A percentile compares a stretch with the other conserved stretches of the same genome.
Evolutionary conservation across 495 filamentous ascomycete genomes (phyloP).

Genomic region (Neurospora sp.): DNA sequence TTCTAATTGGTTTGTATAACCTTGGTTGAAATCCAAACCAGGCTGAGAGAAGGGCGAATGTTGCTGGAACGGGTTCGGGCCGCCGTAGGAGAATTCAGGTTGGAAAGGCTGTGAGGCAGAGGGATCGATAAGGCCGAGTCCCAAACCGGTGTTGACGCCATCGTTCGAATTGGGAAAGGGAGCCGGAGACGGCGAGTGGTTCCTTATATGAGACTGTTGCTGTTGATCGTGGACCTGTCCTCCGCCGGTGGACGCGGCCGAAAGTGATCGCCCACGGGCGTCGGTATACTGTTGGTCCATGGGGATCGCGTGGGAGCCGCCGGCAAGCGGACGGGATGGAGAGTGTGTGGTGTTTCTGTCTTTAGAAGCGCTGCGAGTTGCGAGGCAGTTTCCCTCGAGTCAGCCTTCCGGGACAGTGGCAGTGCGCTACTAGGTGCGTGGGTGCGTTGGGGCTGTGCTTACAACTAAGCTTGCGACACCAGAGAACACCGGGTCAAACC

Average conservation of each 20-base stretch:
- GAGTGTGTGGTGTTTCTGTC: conserved; percentile 25
- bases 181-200: conserved; percentile 40
- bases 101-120: conserved; percentile 26
- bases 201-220: conserved; percentile 42
- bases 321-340: not conserved
- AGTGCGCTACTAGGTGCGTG: conserved; percentile 11
- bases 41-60: conserved; percentile 24
- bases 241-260: conserved; percentile 25
- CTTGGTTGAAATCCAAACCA: conserved; percentile 28
- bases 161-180: conserved; percentile 34
- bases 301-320: conserved; percentile 10
- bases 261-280: conserved; percentile 38
- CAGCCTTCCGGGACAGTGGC: conserved; percentile 27
- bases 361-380: conserved; percentile 22
- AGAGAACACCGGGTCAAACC: not conserved
- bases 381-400: conserved; percentile 23
- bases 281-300: conserved; percentile 40
- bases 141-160: conserved; percentile 32
- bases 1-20: conserved; percentile 28
- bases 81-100: conserved; percentile 22
- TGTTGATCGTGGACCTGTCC: conserved; percentile 14
- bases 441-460: conserved; percentile 25
- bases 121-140: conserved; percentile 32
- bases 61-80: conserved; percentile 23
- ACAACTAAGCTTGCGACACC: conserved; percentile 11